Conservation (phyloP, 2,329 filamentous ascomycete genomes). For the Hansfordia pulvinata region DNA sequence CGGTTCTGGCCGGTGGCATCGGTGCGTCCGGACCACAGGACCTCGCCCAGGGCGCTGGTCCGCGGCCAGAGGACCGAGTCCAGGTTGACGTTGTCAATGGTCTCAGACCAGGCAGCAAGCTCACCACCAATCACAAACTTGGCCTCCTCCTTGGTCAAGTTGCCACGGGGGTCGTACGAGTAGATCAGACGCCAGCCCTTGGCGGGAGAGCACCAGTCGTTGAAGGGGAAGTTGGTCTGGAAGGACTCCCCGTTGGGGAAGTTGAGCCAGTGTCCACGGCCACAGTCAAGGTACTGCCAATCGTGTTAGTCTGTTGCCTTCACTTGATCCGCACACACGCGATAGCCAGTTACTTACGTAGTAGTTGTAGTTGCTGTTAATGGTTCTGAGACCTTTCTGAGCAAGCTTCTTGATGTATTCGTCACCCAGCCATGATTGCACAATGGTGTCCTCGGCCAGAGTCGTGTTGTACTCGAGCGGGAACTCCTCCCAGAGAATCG, state of each 20-base stretch:
- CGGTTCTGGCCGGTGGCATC: constrained; percentile 53
- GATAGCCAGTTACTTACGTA: constrained; percentile 40
- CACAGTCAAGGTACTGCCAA: constrained; percentile 66
- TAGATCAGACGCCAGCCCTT: constrained; percentile 79
- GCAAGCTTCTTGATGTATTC: constrained; percentile 47
- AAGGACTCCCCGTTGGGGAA: constrained; percentile 44
- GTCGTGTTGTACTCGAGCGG: constrained; percentile 65
- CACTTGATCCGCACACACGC: background rate
- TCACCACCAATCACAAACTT: constrained; percentile 70
- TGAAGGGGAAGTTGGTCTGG: constrained; percentile 50
- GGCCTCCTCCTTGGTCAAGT: constrained; percentile 45
- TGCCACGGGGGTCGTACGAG: constrained; percentile 58
- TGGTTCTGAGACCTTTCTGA: constrained; percentile 51
- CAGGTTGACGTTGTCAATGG: constrained; percentile 60
- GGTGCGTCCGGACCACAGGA: constrained; percentile 63
- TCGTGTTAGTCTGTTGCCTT: background rate
- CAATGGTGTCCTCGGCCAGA: constrained; percentile 54
- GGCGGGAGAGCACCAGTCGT: constrained; percentile 67
- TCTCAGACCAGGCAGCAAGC: constrained; percentile 70
- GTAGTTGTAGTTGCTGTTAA: constrained; percentile 64
- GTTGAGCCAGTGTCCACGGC: constrained; percentile 67
- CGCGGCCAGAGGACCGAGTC: constrained; percentile 71
- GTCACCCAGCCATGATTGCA: constrained; percentile 67
- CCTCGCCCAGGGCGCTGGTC: constrained; percentile 59
- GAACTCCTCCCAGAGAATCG: constrained; percentile 85